Evolutionary conservation across 768 basidiomycete genomes (phyloP).

Genomic region (Gymnopilus dilepis): DNA sequence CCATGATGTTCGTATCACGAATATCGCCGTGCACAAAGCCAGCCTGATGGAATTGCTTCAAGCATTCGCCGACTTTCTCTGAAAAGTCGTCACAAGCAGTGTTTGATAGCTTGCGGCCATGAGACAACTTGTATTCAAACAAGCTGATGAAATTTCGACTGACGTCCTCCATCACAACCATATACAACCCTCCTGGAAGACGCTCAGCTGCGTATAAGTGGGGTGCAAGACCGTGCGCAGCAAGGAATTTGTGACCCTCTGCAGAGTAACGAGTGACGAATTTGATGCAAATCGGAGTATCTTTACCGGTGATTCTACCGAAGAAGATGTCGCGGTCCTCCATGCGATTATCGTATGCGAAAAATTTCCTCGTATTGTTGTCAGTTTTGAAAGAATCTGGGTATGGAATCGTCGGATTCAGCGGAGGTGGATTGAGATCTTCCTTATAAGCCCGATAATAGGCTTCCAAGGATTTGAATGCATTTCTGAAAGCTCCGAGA

Average conservation of each 20-base stretch:
- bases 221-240: background rate
- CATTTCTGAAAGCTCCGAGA: background rate
- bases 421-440: background rate
- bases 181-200: constrained; percentile 5
- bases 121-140: too few relatives aligned
- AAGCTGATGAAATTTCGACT: background rate
- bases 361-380: background rate
- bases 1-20: constrained; percentile 34
- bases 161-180: constrained; percentile 9
- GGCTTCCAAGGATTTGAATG: background rate
- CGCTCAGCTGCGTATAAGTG: background rate
- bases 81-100: background rate
- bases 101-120: too few relatives aligned
- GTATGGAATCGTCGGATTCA: background rate
- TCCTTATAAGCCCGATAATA: background rate
- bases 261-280: background rate
- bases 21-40: constrained; percentile 40
- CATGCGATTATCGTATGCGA: background rate
- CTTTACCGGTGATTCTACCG: background rate
- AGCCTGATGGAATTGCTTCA: constrained; percentile 26
- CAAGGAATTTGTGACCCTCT: background rate
- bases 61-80: constrained; percentile 4
- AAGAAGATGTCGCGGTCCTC: background rate
- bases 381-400: background rate
- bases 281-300: background rate